Conservation (phyloP, 2,329 filamentous ascomycete species). For the Clonostachys chloroleuca region DNA sequence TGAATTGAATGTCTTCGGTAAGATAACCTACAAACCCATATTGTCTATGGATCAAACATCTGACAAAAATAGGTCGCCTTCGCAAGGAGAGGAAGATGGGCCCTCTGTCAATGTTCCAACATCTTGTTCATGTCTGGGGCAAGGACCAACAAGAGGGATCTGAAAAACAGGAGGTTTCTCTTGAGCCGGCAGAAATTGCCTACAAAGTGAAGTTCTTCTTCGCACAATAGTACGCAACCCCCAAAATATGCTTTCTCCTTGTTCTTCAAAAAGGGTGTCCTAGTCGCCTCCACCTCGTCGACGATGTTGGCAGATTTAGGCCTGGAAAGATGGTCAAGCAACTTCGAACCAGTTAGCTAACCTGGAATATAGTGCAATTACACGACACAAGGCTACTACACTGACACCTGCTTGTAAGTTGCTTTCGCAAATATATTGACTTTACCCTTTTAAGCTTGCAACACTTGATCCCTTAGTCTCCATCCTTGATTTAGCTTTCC, state of each 20-base stretch:
- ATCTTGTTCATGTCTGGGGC: slow-evolving; percentile 28
- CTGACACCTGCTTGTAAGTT: slow-evolving; percentile 41
- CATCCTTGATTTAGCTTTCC: too few species aligned
- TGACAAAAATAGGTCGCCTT: slow-evolving; percentile 8
- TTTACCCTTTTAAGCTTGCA: too few species aligned
- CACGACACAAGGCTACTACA: slow-evolving; percentile 61
- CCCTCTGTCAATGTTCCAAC: slow-evolving; percentile 31
- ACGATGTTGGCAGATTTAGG: too few species aligned
- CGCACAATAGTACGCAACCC: slow-evolving; percentile 34
- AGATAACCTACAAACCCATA: background rate
- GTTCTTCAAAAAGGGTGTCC: too few species aligned
- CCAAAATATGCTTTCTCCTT: background rate
- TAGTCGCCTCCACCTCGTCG: too few species aligned
- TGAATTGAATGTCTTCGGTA: slow-evolving; percentile 30
- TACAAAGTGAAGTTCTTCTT: slow-evolving; percentile 37
- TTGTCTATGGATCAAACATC: background rate
- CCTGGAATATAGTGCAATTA: slow-evolving; percentile 33
- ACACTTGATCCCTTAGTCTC: too few species aligned
- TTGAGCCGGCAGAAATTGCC: slow-evolving; percentile 26
- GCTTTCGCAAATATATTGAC: background rate
- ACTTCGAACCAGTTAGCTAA: background rate
- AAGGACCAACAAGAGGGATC: slow-evolving; percentile 11
- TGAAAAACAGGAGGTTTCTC: slow-evolving; percentile 1
- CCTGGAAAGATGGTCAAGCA: too few species aligned
- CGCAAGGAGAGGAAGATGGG: slow-evolving; percentile 33